Evolutionary conservation across 2,329 filamentous ascomycete species (phyloP), one percentile per base, ranked within the genome.

Genomic region (Fonsecaea monophora): DNA sequence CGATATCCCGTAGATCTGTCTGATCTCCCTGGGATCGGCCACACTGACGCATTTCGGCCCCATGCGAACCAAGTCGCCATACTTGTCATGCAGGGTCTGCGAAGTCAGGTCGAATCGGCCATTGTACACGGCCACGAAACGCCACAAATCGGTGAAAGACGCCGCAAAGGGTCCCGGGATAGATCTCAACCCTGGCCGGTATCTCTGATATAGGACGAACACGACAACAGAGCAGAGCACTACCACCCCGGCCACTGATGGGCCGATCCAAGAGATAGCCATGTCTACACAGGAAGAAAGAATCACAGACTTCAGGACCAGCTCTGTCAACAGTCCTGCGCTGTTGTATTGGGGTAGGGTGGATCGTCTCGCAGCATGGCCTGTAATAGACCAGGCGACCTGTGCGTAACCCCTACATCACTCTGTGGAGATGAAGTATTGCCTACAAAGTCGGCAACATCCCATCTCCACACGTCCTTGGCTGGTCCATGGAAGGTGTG

Each of bases 21-120:
- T 91, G 71, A 94, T 73, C 32, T 66, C 72, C 8, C 18, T 21
- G 1, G 74, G 82, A 0, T 90, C 90, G 65, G 85, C 85, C 0
- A 91, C 90, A 70, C 92, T 85, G 25, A 76, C 70, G 62, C 71
- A 82, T 69, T 92, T 93, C 0, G 91, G 92, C 0, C 91, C 92
- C 3, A 93, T 78, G 1, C 92, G 84, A 0, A 94, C 90, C 1
- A 94, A 82, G 74, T 90, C 86, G 53, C 92, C 92, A 79, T 92
- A 83, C 72, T 91, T 84, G 13, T 83, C 82, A 75, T 95, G 92
- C 0, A 94, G 82, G 4, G 78, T 32, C 32, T 54, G 54, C 13
- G 59, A 25, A 25, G 56, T 67, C 15, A 69, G 53, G 37, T 75
- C 71, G 2, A 72, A 68, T 4, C 54, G 53, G 9, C 64, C 42